Percentiles rank a stretch among this genome's conserved stretches.
Evolutionary conservation across 164 flowering plant genomes (phyloP).

Genomic region (Macadamia tetraphylla): DNA sequence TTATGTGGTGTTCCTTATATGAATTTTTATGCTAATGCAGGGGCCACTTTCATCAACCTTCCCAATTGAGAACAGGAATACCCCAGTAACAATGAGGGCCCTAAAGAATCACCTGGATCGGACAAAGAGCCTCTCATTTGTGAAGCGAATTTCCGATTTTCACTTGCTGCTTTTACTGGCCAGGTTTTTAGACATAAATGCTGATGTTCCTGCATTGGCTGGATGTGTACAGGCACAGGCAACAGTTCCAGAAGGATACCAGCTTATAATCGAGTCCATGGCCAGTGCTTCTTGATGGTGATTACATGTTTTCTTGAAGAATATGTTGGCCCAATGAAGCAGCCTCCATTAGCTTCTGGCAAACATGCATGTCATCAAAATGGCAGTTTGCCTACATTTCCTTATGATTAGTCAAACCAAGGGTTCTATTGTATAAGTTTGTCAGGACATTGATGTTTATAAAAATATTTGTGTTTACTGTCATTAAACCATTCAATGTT

Average conservation of each 20-base stretch:
- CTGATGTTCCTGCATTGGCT: constrained; percentile 76
- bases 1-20: no score
- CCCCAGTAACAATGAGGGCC: constrained; percentile 47
- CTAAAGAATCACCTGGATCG: constrained; percentile 71
- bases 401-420: neutral
- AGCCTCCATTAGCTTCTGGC: neutral
- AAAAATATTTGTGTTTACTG: no score
- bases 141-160: constrained; percentile 81
- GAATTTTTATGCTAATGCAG: constrained; percentile 34
- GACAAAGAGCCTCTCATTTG: constrained; percentile 58
- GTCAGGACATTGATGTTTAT: neutral
- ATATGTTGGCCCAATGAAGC: neutral
- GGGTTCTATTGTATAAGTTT: neutral
- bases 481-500: neutral
- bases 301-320: neutral
- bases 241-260: constrained; percentile 77
- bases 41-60: constrained; percentile 77
- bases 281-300: constrained; percentile 42
- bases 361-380: neutral
- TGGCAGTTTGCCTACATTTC: neutral
- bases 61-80: constrained; percentile 73
- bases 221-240: constrained; percentile 57
- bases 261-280: constrained; percentile 78
- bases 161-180: constrained; percentile 69
- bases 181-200: constrained; percentile 53